A percentile compares a stretch with the other conserved stretches of the same genome.
Conservation (phyloP, 805 yeast genomes). For the Ogataea saltuana region DNA sequence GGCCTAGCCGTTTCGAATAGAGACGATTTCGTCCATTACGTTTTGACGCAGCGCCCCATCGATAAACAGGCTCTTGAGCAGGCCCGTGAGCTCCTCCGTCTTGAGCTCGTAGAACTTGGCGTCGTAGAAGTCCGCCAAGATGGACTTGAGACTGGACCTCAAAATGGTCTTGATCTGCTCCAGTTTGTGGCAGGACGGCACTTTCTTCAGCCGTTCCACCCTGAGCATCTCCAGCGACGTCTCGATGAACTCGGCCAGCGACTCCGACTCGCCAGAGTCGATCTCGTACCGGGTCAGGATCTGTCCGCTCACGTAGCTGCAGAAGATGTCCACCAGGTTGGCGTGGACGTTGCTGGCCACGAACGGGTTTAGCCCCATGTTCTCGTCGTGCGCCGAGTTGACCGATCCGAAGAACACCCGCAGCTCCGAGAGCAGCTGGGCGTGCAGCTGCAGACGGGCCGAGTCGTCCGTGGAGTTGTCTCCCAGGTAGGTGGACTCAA, state of each 20-base stretch:
- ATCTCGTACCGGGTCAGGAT: slow-evolving; percentile 29
- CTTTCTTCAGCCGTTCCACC: slow-evolving; percentile 16
- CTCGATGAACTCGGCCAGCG: slow-evolving; percentile 21
- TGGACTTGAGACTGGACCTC: slow-evolving; percentile 42
- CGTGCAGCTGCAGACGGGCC: slow-evolving; percentile 9
- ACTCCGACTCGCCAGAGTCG: slow-evolving; percentile 36
- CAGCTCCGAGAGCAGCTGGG: slow-evolving; percentile 14
- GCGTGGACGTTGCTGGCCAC: slow-evolving; percentile 22
- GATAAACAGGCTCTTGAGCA: slow-evolving; percentile 46
- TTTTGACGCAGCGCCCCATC: slow-evolving; percentile 47
- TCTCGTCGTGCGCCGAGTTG: slow-evolving; percentile 15
- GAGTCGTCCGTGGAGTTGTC: slow-evolving; percentile 24
- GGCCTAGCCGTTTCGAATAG: slow-evolving; percentile 36
- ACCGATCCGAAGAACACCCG: slow-evolving; percentile 16
- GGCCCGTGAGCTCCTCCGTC: slow-evolving; percentile 45
- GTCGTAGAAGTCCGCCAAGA: slow-evolving; percentile 50
- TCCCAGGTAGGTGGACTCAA: slow-evolving; percentile 18
- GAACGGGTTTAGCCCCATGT: slow-evolving; percentile 24
- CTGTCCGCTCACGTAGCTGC: slow-evolving; percentile 21
- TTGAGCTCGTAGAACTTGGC: slow-evolving; percentile 51
- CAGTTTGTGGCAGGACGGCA: slow-evolving; percentile 32
- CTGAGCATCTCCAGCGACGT: slow-evolving; percentile 12
- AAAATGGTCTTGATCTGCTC: slow-evolving; percentile 31
- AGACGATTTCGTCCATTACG: slow-evolving; percentile 47
- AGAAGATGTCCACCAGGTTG: slow-evolving; percentile 19